A percentile compares a stretch with the other conserved stretches of the same genome.
These are phyloP conservation scores for Mycena indigotica DNA, from an alignment of 768 basidiomycete genomes.

Conservation along the genomic window DNA sequence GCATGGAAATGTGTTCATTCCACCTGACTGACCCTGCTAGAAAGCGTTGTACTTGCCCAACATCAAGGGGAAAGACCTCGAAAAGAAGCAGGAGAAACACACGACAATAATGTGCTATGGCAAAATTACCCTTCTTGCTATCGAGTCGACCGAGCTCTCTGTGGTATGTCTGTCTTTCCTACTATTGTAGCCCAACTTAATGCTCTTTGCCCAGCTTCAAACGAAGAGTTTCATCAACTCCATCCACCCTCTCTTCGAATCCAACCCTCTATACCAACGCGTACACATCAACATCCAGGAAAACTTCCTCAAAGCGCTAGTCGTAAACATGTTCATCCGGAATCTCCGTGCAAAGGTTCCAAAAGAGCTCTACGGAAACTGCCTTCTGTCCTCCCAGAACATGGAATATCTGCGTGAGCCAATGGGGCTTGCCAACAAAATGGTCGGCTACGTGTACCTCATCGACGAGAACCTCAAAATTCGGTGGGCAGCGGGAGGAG, in stretches of 20 bases:
- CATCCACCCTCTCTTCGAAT: slow-evolving; percentile 53
- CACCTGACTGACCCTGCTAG: slow-evolving; percentile 41
- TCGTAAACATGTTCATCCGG: slow-evolving; percentile 82
- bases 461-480: slow-evolving; percentile 84
- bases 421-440: slow-evolving; percentile 85
- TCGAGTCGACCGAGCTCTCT: slow-evolving; percentile 86
- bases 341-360: slow-evolving; percentile 73
- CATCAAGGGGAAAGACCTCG: slow-evolving; percentile 71
- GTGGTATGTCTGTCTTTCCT: slow-evolving; percentile 55
- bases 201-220: slow-evolving; percentile 61
- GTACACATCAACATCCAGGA: slow-evolving; percentile 93
- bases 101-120: slow-evolving; percentile 79
- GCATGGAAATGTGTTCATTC: neutral
- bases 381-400: slow-evolving; percentile 80
- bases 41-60: slow-evolving; percentile 92
- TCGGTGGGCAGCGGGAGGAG: slow-evolving; percentile 91
- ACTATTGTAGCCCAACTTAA: slow-evolving; percentile 1
- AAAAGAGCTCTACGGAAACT: slow-evolving; percentile 62
- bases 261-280: slow-evolving; percentile 67
- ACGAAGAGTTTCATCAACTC: slow-evolving; percentile 67
- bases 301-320: slow-evolving; percentile 88
- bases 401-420: slow-evolving; percentile 85
- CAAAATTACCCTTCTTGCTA: slow-evolving; percentile 75
- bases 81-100: slow-evolving; percentile 56
- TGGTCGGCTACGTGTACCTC: slow-evolving; percentile 90